A percentile compares a stretch with the other conserved stretches of the same genome.
Evolutionary conservation across 495 filamentous ascomycete genomes (phyloP).

Genomic region (Opeltia flavorubescens): DNA sequence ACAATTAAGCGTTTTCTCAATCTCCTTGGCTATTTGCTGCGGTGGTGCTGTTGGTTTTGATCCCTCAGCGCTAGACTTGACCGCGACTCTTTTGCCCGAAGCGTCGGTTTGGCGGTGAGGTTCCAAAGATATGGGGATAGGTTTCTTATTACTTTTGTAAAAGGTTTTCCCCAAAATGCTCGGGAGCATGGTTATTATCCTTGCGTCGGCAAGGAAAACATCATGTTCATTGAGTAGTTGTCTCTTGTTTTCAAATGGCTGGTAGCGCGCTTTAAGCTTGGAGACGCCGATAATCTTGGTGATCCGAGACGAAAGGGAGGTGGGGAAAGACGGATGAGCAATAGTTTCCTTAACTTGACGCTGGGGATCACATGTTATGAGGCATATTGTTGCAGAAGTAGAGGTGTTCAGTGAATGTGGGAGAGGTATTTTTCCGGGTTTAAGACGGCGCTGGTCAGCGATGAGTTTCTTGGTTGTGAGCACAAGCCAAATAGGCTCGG

Average conservation of each 20-base stretch:
- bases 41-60: constrained; percentile 29
- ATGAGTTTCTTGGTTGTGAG: constrained; percentile 86
- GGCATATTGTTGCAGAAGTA: constrained; percentile 54
- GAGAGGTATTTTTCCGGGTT: constrained; percentile 53
- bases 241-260: constrained; percentile 70
- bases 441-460: constrained; percentile 57
- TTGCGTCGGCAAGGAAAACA: constrained; percentile 76
- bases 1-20: constrained; percentile 52
- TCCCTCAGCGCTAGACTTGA: constrained; percentile 28
- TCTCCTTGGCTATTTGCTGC: constrained; percentile 49
- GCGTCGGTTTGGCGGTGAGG: constrained; percentile 44
- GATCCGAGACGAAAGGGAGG: constrained; percentile 54
- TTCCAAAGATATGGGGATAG: constrained; percentile 66
- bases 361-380: constrained; percentile 79
- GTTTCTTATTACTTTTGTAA: constrained; percentile 69
- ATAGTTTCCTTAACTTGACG: constrained; percentile 80
- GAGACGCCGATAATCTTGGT: constrained; percentile 65
- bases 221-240: constrained; percentile 75
- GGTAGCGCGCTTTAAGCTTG: constrained; percentile 77
- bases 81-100: constrained; percentile 45
- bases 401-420: constrained; percentile 58
- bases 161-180: constrained; percentile 72
- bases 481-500: constrained; percentile 66
- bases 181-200: constrained; percentile 65
- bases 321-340: constrained; percentile 58